A percentile compares a stretch with the other conserved stretches of the same genome.
Conservation (phyloP, 2,329 filamentous ascomycete species). For the Tolypocladium inflatum region DNA sequence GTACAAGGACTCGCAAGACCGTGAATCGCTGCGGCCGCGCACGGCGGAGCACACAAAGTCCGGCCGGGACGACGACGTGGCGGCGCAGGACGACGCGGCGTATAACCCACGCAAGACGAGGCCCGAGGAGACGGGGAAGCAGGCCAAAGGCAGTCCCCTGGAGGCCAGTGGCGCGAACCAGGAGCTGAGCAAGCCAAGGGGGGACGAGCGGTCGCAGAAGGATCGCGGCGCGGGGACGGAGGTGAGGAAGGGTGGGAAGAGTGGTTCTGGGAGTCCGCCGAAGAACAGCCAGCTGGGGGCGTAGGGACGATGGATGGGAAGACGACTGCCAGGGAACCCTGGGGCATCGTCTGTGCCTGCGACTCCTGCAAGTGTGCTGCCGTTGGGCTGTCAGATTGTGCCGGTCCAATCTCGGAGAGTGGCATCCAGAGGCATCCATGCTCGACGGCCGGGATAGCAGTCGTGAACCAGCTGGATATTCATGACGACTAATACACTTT, state of each 20-base stretch:
- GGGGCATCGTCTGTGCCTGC: not conserved
- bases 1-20: slow-evolving; percentile 46
- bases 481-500: not conserved
- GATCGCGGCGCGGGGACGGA: slow-evolving; percentile 21
- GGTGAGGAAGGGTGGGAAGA: slow-evolving; percentile 24
- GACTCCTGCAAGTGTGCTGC: not conserved
- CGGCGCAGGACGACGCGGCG: slow-evolving; percentile 49
- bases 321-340: not conserved
- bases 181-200: slow-evolving; percentile 29
- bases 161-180: slow-evolving; percentile 35
- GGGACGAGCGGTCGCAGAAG: slow-evolving; percentile 23
- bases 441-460: not conserved
- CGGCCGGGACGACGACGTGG: slow-evolving; percentile 51
- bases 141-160: slow-evolving; percentile 26
- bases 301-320: not conserved
- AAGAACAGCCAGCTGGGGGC: slow-evolving; percentile 17
- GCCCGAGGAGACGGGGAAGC: slow-evolving; percentile 49
- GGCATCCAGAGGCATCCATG: not conserved
- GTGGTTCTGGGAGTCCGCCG: slow-evolving; percentile 16
- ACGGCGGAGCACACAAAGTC: slow-evolving; percentile 59
- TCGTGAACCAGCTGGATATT: not conserved
- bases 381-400: too few relatives aligned
- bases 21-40: slow-evolving; percentile 54
- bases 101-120: slow-evolving; percentile 60
- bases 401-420: too few relatives aligned